These are phyloP conservation scores for Claviceps pusilla DNA, from an alignment of 2,329 filamentous ascomycete genomes.

Conservation along the genomic window DNA sequence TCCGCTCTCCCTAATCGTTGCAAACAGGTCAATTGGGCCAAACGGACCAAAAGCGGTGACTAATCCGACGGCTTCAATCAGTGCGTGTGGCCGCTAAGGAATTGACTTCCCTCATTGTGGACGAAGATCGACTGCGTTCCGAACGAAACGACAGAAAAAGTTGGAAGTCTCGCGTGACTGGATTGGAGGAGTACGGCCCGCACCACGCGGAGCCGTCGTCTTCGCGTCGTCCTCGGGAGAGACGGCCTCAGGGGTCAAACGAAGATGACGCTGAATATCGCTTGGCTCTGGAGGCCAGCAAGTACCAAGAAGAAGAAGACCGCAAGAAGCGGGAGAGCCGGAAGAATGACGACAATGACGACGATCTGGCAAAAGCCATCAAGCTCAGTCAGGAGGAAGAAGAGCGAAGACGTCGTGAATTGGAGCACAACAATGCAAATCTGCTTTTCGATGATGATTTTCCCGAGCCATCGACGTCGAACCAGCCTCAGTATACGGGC, in stretches of 20 bases:
- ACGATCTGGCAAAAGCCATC: constrained; percentile 87
- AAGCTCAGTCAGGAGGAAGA: constrained; percentile 91
- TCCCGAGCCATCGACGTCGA: constrained; percentile 25
- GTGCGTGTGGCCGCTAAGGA: constrained; percentile 94
- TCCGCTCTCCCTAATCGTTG: background rate
- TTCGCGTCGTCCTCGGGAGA: constrained; percentile 31
- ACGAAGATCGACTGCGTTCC: constrained; percentile 80
- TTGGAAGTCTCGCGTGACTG: constrained; percentile 93
- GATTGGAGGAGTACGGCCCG: constrained; percentile 65
- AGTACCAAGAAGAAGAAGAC: constrained; percentile 87
- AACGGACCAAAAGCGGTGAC: background rate
- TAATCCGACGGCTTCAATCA: constrained; percentile 22
- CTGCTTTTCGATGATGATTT: constrained; percentile 79
- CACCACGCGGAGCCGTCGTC: constrained; percentile 26
- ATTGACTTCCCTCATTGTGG: constrained; percentile 76
- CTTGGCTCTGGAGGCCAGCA: constrained; percentile 86
- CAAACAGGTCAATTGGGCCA: background rate
- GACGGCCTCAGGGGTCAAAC: constrained; percentile 38
- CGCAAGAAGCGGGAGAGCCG: constrained; percentile 53
- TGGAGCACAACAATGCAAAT: constrained; percentile 72
- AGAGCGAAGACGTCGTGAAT: constrained; percentile 68
- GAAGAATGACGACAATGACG: constrained; percentile 46
- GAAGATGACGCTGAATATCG: constrained; percentile 85
- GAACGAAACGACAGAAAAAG: constrained; percentile 84
- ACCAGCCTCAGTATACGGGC: constrained; percentile 65